These are phyloP conservation scores for Picea engelmannii DNA, from an alignment of 83 land plant species.

Conservation along the genomic window DNA sequence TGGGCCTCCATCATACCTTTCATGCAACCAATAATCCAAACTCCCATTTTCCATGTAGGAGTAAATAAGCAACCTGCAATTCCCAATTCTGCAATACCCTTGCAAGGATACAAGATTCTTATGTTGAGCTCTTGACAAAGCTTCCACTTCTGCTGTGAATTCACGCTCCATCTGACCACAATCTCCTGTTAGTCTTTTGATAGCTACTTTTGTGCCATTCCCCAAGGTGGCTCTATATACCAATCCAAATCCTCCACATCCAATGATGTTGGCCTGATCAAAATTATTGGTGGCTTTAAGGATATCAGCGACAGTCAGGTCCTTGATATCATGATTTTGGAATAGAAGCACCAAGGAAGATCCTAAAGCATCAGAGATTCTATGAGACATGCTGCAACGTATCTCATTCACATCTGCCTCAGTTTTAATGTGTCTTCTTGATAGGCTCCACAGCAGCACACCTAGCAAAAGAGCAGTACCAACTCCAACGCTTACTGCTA, in stretches of 20 bases:
- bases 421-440: slow-evolving; percentile 17
- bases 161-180: slow-evolving; percentile 68
- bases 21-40: slow-evolving; percentile 80
- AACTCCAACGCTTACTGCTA: slow-evolving; percentile 13
- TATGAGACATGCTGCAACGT: slow-evolving; percentile 9
- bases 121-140: slow-evolving; percentile 70
- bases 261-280: slow-evolving; percentile 67
- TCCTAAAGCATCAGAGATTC: slow-evolving; percentile 20
- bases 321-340: slow-evolving; percentile 38
- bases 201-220: slow-evolving; percentile 56
- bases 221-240: slow-evolving; percentile 60
- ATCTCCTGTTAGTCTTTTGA: slow-evolving; percentile 63
- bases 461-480: slow-evolving; percentile 7
- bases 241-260: slow-evolving; percentile 84
- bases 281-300: slow-evolving; percentile 63
- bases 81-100: slow-evolving; percentile 57
- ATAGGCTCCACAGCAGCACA: slow-evolving; percentile 10
- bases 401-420: slow-evolving; percentile 11
- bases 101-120: slow-evolving; percentile 65
- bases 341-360: slow-evolving; percentile 34
- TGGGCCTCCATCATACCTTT: slow-evolving; percentile 46
- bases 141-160: slow-evolving; percentile 59
- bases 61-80: slow-evolving; percentile 61
- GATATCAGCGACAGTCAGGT: slow-evolving; percentile 52
- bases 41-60: slow-evolving; percentile 85